phyloP scores from a whole-genome alignment of 306 rosid species.

The Lathyrus sativus region DNA sequence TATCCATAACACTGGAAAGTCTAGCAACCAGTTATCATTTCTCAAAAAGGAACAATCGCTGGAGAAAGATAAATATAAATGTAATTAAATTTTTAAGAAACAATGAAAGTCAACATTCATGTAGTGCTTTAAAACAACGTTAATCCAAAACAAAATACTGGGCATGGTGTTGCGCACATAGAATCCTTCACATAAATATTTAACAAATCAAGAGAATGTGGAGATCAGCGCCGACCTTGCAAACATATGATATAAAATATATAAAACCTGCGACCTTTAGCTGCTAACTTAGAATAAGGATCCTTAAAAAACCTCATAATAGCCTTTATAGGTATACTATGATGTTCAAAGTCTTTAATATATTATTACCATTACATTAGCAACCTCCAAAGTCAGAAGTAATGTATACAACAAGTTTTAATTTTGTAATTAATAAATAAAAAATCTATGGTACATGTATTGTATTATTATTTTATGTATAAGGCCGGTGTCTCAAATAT shows the following conservation, averaged over 20 bases:
- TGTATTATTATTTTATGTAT: constrained; percentile 26
- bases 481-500: constrained; percentile 32
- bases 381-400: constrained; percentile 51
- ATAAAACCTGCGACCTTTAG: constrained; percentile 12
- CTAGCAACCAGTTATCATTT: too few relatives aligned
- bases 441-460: constrained; percentile 36
- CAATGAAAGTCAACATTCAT: constrained; percentile 2
- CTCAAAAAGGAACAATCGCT: too few relatives aligned
- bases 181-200: not conserved
- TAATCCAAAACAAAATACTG: not conserved
- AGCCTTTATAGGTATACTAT: not conserved
- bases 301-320: not conserved
- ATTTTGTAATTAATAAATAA: constrained; percentile 11
- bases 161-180: constrained; percentile 21
- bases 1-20: too few relatives aligned
- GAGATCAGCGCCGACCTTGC: constrained; percentile 76
- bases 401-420: constrained; percentile 14
- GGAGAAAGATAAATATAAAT: too few relatives aligned
- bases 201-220: constrained; percentile 35
- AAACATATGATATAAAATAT: too few relatives aligned
- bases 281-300: not conserved
- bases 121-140: not conserved
- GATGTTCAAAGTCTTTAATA: constrained; percentile 1
- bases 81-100: not conserved
- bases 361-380: not conserved